Conservation (phyloP, 345 rosid species). For the Garcia nutans region DNA sequence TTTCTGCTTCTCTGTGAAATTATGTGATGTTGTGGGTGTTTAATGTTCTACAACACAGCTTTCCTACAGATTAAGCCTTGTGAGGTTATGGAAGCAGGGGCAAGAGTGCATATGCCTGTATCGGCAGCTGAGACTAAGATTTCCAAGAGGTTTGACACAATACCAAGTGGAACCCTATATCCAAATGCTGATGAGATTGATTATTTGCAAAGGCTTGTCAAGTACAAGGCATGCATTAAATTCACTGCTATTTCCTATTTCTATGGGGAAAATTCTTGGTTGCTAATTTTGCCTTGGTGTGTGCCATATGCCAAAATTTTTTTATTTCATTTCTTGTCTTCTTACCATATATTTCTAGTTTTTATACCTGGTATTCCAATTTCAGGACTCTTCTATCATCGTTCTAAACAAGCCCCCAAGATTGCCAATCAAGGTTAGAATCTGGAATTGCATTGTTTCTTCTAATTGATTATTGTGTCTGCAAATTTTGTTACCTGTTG, state of each 20-base stretch:
- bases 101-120: constrained; percentile 64
- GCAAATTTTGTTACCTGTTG: neutral
- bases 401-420: constrained; percentile 88
- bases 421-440: constrained; percentile 80
- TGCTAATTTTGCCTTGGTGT: neutral
- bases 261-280: neutral
- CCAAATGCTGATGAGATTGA: constrained; percentile 92
- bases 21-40: constrained; percentile 21
- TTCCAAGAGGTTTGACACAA: constrained; percentile 72
- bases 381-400: constrained; percentile 74
- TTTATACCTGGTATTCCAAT: constrained; percentile 11
- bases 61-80: constrained; percentile 60
- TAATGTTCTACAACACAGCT: constrained; percentile 41
- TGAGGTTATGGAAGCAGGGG: constrained; percentile 69
- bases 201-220: constrained; percentile 85
- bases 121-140: constrained; percentile 71
- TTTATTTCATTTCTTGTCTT: neutral
- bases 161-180: constrained; percentile 85
- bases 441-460: neutral
- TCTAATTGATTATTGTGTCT: neutral
- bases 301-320: neutral
- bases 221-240: constrained; percentile 59
- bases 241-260: neutral
- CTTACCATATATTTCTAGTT: neutral
- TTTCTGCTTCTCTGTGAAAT: neutral